Evolutionary conservation across 257 asterid genomes (phyloP).

Genomic region (Solanum sitiens): DNA sequence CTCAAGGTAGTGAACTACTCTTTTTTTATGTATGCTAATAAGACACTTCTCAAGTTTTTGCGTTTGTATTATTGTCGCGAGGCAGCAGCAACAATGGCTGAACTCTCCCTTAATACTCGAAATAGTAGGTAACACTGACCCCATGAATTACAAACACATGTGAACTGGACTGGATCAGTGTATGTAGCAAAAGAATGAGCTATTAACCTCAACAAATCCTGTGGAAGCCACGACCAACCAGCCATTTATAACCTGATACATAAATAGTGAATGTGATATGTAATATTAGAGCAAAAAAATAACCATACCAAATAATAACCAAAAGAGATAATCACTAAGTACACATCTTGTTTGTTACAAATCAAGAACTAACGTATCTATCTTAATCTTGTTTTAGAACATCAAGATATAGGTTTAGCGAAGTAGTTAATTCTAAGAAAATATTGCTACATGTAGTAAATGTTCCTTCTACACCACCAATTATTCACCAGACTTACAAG

Average conservation of each 20-base stretch:
- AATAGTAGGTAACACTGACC: not conserved
- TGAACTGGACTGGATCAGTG: not conserved
- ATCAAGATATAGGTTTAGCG: not conserved
- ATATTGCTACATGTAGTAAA: not conserved
- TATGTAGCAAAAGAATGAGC: not conserved
- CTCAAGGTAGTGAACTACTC: not conserved
- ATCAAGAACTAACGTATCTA: not conserved
- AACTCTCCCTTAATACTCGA: not conserved
- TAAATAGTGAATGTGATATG: not conserved
- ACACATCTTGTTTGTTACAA: not conserved
- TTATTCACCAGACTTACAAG: not conserved
- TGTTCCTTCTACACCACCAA: not conserved
- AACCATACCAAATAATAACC: not conserved
- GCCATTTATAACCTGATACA: not conserved
- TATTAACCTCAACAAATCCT: not conserved
- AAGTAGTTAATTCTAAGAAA: not conserved
- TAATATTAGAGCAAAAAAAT: not conserved
- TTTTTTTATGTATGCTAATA: not conserved
- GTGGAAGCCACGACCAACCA: not conserved
- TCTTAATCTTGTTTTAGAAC: not conserved
- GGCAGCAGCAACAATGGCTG: not conserved
- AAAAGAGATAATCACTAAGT: not conserved
- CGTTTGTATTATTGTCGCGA: not conserved
- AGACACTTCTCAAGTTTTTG: not conserved
- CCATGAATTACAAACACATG: not conserved